A percentile compares a stretch with the other conserved stretches of the same genome.
Conservation (phyloP, 495 filamentous ascomycete species). For the Podospora sp. region DNA sequence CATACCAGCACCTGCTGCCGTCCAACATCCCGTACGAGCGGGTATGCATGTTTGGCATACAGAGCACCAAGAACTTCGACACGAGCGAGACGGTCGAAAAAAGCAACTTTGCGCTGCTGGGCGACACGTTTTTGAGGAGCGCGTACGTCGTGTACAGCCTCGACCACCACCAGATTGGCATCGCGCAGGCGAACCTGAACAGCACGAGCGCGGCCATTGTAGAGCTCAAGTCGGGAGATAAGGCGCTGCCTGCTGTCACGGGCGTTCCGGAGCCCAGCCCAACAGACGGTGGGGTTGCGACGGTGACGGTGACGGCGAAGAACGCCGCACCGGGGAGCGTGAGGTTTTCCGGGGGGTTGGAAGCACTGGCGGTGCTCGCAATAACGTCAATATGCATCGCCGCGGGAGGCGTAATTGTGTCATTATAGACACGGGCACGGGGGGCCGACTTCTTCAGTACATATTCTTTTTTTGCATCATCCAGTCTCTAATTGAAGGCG, state of each 20-base stretch:
- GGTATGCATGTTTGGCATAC: constrained; percentile 49
- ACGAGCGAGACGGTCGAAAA: constrained; percentile 8
- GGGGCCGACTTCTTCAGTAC: neutral
- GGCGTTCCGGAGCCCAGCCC: constrained; percentile 37
- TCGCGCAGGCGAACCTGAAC: constrained; percentile 88
- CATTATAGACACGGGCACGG: neutral
- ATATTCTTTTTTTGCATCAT: neutral
- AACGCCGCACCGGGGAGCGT: neutral
- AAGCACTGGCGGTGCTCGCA: constrained; percentile 11
- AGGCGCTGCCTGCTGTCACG: constrained; percentile 43
- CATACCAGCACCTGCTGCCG: constrained; percentile 26
- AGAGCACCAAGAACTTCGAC: constrained; percentile 36
- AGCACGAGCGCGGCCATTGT: constrained; percentile 54
- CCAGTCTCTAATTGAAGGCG: neutral
- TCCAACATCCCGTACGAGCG: constrained; percentile 34
- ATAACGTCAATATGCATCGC: neutral
- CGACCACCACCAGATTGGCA: constrained; percentile 75
- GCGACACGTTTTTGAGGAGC: constrained; percentile 89
- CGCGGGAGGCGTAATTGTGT: neutral
- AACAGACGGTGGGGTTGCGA: constrained; percentile 1
- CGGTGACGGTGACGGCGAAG: constrained; percentile 15
- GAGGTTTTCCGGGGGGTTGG: constrained; percentile 10
- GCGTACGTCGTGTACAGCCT: constrained; percentile 96
- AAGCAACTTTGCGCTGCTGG: constrained; percentile 51
- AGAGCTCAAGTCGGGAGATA: constrained; percentile 42